Evolutionary conservation across 129 eudicot species (phyloP).

Genomic region (Artemisia tridentata): DNA sequence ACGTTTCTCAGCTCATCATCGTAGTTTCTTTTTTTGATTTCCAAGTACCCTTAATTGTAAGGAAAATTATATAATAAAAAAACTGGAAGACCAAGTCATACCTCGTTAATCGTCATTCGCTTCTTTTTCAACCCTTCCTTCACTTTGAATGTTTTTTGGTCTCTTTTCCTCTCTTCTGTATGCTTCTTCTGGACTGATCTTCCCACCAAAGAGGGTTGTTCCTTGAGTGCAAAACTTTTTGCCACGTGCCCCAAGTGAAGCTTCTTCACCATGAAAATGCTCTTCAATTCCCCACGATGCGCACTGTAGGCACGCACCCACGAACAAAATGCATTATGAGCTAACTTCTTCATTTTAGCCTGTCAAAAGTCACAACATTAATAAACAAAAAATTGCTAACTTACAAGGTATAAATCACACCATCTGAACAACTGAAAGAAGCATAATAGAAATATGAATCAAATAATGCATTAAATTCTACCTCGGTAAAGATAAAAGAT

Average conservation of each 20-base stretch:
- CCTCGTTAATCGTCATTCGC: constrained; percentile 39
- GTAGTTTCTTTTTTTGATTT: background rate
- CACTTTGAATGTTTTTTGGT: constrained; percentile 39
- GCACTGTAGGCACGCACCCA: constrained; percentile 98
- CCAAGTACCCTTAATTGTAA: background rate
- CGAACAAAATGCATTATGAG: constrained; percentile 72
- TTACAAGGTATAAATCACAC: background rate
- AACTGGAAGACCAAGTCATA: background rate
- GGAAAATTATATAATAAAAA: background rate
- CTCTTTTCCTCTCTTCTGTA: constrained; percentile 66
- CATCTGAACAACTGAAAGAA: background rate
- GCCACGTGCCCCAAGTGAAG: constrained; percentile 99
- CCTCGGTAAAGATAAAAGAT: constrained; percentile 53
- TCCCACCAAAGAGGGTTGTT: constrained; percentile 88
- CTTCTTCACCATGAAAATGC: constrained; percentile 86
- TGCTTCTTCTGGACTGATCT: constrained; percentile 72
- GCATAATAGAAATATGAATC: background rate
- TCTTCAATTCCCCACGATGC: constrained; percentile 84
- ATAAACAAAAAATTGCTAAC: background rate
- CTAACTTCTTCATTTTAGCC: constrained; percentile 60
- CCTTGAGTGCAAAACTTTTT: constrained; percentile 84
- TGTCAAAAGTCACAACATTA: constrained; percentile 20
- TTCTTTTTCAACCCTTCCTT: constrained; percentile 49
- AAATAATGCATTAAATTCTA: constrained; percentile 15
- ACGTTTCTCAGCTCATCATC: constrained; percentile 4